Percentiles rank a stretch among this genome's conserved stretches.
Conservation (phyloP, 2,329 filamentous ascomycete genomes). For the Phaeosphaeria sp. region DNA sequence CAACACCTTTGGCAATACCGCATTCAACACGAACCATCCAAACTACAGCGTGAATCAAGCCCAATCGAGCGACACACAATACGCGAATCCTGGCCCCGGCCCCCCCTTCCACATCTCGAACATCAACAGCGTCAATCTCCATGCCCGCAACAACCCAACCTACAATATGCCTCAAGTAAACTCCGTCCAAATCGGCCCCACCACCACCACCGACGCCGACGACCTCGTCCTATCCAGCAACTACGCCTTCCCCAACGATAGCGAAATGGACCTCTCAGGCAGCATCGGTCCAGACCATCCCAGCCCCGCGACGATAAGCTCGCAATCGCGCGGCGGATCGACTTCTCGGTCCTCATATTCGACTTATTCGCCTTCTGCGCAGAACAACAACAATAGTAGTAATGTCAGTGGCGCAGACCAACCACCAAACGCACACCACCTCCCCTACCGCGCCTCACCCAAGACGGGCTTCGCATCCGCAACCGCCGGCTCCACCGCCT, state of each 20-base stretch:
- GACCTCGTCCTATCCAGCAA: slow-evolving; percentile 10
- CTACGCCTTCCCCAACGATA: slow-evolving; percentile 26
- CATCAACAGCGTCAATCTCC: slow-evolving; percentile 30
- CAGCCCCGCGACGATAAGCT: slow-evolving; percentile 43
- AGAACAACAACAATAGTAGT: background rate
- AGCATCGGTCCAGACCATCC: slow-evolving; percentile 35
- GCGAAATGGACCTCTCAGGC: slow-evolving; percentile 47
- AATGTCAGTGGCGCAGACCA: background rate
- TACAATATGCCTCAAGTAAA: background rate
- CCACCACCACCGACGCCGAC: slow-evolving; percentile 3
- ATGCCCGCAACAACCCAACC: slow-evolving; percentile 17
- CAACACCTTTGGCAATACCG: slow-evolving; percentile 34
- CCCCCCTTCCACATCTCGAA: slow-evolving; percentile 34
- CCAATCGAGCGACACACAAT: slow-evolving; percentile 9
- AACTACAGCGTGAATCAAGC: background rate
- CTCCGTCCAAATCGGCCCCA: background rate
- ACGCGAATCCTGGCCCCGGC: slow-evolving; percentile 14
- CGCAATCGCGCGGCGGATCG: slow-evolving; percentile 38
- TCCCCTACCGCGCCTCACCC: slow-evolving; percentile 40
- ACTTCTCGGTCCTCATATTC: slow-evolving; percentile 47
- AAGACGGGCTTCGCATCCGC: slow-evolving; percentile 12
- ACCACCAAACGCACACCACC: slow-evolving; percentile 25
- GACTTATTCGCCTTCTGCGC: slow-evolving; percentile 39
- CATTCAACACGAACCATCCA: background rate
- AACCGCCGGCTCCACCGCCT: background rate